Evolutionary conservation across 495 filamentous ascomycete genomes (phyloP), one percentile per base, ranked within the genome.

Genomic region (Trichoderma orchidacearum): DNA sequence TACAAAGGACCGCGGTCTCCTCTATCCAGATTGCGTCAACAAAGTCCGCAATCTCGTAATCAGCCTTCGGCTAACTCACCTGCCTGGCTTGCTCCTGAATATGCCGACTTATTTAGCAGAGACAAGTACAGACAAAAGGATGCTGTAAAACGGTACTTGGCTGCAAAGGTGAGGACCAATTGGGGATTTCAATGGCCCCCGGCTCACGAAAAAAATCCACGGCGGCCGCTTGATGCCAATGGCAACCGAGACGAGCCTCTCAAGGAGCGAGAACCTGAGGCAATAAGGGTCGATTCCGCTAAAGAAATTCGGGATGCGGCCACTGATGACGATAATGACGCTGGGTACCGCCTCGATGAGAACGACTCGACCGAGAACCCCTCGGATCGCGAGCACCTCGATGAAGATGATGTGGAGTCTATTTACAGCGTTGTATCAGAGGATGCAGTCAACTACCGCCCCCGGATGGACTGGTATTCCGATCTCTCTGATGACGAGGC

Each of bases 81-180:
- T 25, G 21, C 41, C 27, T 48, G 41, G 41, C 41, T 48, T 25
- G 41, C 21, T 27, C 21, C 41, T 3, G 69, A 78, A 60, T 75
- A 80, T 53, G 72, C 74, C 29, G 78, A 81, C 61, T 70, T 81
- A 5, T 60, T 78, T 35, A 76, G 74, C 58, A 70, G 66, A 58
- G 79, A 82, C 65, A 80, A 80, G 62, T 53, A 64, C 27, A 74
- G 72, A 65, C 72, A 76, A 57, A 80, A 80, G 63, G 74, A 77
- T 56, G 76, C 78, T 17, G 72, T 81, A 11, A 75, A 67, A 58
- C 70, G 66, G 38, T 72, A 68, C 52, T 70, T 87, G 30, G 62
- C 64, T 13, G 76, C 80, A 25, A 77, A 73, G 60, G 68, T 85
- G 30, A 75, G 75, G 56, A 69, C 75, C 62, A 80, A 85, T 62